Conservation (phyloP, 371 early-diverging fungal species). For the Apophysomyces elegans region DNA sequence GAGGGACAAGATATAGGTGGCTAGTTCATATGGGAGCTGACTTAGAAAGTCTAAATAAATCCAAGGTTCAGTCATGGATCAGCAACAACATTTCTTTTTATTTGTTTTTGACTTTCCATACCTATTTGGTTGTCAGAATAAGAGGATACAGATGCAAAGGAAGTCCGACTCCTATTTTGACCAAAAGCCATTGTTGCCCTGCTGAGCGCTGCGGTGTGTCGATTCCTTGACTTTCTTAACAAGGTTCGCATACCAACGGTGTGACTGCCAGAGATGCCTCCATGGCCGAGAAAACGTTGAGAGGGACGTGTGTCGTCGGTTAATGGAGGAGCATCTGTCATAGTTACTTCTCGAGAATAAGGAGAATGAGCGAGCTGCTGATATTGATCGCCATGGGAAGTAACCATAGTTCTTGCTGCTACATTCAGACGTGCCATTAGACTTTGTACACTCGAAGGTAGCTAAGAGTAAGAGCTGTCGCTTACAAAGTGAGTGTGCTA, state of each 20-base stretch:
- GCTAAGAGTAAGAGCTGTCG: background rate
- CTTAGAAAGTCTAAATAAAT: conserved; percentile 20
- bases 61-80: background rate
- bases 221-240: background rate
- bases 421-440: background rate
- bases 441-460: background rate
- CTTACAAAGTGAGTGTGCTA: background rate
- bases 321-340: background rate
- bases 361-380: background rate
- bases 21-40: conserved; percentile 29
- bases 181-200: background rate
- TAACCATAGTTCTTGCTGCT: background rate
- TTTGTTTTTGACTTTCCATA: background rate
- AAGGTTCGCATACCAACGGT: background rate
- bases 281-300: background rate
- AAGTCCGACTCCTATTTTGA: background rate
- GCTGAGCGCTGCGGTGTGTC: background rate
- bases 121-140: background rate
- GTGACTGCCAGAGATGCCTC: conserved; percentile 1
- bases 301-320: background rate
- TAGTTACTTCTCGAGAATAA: conserved; percentile 7
- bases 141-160: background rate
- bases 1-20: conserved; percentile 30
- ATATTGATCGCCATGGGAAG: background rate
- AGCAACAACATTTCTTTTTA: background rate